phyloP scores from a whole-genome alignment of 2,329 filamentous ascomycete species.

The Rutstroemia sp. region DNA sequence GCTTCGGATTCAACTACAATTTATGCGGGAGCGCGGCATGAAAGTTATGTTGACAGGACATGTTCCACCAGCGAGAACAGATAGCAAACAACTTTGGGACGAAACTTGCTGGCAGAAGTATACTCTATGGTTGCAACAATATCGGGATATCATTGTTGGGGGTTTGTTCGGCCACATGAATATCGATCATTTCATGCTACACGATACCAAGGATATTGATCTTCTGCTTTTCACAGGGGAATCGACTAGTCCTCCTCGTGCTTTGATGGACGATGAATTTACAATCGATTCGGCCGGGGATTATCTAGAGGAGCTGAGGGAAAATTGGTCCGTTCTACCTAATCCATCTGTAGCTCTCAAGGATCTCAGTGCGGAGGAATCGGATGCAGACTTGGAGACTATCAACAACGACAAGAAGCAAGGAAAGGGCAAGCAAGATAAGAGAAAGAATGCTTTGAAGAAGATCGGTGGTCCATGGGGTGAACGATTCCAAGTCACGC shows the following conservation, averaged over 20 bases:
- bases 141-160: constrained; percentile 78
- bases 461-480: constrained; percentile 74
- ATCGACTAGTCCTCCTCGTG: constrained; percentile 27
- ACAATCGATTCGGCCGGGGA: constrained; percentile 60
- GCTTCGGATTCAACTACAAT: constrained; percentile 81
- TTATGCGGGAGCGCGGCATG: constrained; percentile 75
- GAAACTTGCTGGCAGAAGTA: constrained; percentile 99
- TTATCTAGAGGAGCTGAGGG: constrained; percentile 72
- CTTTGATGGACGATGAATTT: constrained; percentile 46
- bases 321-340: constrained; percentile 72
- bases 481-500: constrained; percentile 74
- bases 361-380: neutral
- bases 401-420: constrained; percentile 38
- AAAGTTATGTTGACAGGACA: constrained; percentile 94
- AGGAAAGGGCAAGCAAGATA: constrained; percentile 46
- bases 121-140: constrained; percentile 81
- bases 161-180: constrained; percentile 95
- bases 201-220: constrained; percentile 73
- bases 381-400: constrained; percentile 17
- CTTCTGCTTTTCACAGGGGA: constrained; percentile 39
- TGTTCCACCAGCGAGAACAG: constrained; percentile 81
- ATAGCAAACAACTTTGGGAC: constrained; percentile 83
- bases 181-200: constrained; percentile 91
- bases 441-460: constrained; percentile 48
- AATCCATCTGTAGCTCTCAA: constrained; percentile 29